These are phyloP conservation scores for Tremella fuciformis DNA, from an alignment of 768 basidiomycete genomes.

Conservation along the genomic window DNA sequence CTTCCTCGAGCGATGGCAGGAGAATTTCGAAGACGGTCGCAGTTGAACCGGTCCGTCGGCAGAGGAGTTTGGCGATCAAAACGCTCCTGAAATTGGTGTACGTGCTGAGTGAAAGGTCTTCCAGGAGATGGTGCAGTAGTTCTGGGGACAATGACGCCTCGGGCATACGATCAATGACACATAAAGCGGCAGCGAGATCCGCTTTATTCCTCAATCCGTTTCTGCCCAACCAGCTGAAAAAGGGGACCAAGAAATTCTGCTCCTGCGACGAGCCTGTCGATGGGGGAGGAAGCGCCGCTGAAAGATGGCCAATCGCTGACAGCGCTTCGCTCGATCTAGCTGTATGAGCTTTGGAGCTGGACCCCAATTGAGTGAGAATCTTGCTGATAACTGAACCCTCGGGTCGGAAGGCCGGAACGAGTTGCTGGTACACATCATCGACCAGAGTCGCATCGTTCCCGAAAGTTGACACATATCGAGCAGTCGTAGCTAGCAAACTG, in stretches of 20 bases:
- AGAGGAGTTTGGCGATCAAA: neutral
- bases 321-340: neutral
- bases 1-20: neutral
- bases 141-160: neutral
- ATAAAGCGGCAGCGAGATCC: neutral
- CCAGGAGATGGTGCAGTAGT: neutral
- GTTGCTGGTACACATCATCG: neutral
- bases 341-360: neutral
- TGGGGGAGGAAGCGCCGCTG: neutral
- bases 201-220: neutral
- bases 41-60: neutral
- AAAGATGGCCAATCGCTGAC: neutral
- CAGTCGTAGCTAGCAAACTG: too few relatives aligned
- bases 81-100: neutral
- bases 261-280: neutral
- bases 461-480: too few relatives aligned
- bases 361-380: neutral
- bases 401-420: slow-evolving; percentile 1
- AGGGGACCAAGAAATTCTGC: slow-evolving; percentile 3
- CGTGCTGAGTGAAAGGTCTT: neutral
- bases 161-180: neutral
- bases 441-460: neutral
- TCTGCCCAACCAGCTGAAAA: neutral
- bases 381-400: neutral
- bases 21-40: neutral